Percentiles rank a stretch among this genome's conserved stretches.
These are phyloP conservation scores for Cotoneaster glaucophyllus DNA, from an alignment of 306 rosid species.

Conservation along the genomic window DNA sequence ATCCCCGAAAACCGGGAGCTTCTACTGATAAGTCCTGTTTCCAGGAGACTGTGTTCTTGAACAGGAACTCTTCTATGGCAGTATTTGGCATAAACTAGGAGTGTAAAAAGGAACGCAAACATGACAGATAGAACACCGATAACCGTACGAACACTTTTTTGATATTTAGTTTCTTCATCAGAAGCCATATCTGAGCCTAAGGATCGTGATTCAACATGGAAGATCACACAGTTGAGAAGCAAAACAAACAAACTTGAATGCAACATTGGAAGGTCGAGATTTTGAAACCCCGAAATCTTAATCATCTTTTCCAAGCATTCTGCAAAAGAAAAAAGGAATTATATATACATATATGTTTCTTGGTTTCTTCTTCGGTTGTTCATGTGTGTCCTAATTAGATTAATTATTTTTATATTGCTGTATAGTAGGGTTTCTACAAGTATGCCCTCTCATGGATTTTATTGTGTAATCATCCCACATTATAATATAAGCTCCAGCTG, in stretches of 20 bases:
- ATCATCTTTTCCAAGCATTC: slow-evolving; percentile 25
- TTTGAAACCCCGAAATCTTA: neutral
- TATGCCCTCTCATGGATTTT: slow-evolving; percentile 19
- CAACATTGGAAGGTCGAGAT: slow-evolving; percentile 28
- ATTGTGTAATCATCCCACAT: neutral
- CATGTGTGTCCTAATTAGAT: slow-evolving; percentile 29
- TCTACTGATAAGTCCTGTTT: slow-evolving; percentile 24
- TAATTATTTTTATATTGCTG: slow-evolving; percentile 7
- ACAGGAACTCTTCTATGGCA: slow-evolving; percentile 32
- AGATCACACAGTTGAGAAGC: slow-evolving; percentile 26
- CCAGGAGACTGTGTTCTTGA: slow-evolving; percentile 11
- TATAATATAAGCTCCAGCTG: neutral
- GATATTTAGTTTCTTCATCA: slow-evolving; percentile 25
- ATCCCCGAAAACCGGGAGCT: slow-evolving; percentile 75
- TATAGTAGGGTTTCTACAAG: neutral
- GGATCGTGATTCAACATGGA: slow-evolving; percentile 45
- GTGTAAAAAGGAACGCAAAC: slow-evolving; percentile 53
- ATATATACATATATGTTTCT: slow-evolving; percentile 11
- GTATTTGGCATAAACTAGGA: slow-evolving; percentile 60
- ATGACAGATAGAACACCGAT: slow-evolving; percentile 47
- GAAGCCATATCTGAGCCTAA: neutral
- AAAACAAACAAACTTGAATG: slow-evolving; percentile 18
- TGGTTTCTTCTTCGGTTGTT: slow-evolving; percentile 32
- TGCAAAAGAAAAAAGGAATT: neutral
- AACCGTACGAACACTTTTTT: slow-evolving; percentile 59